Conservation (phyloP, 768 basidiomycete species). For the Kwoniella newhampshirensis region DNA sequence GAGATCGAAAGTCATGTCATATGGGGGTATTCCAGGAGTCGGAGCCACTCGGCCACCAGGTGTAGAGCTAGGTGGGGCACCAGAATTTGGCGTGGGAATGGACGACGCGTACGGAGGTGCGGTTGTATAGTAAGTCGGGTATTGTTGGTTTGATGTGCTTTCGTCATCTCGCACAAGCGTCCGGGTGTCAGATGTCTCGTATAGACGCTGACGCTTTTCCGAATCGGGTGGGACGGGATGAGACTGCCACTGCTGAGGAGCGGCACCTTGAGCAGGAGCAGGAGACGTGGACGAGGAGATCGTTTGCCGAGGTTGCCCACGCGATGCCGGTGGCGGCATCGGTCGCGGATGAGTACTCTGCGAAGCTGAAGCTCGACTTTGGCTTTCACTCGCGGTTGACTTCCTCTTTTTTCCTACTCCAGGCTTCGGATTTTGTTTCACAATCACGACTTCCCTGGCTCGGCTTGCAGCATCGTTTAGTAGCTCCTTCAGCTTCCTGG, state of each 20-base stretch:
- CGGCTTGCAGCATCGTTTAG: constrained; percentile 39
- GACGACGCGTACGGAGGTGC: too few species aligned
- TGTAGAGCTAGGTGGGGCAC: not conserved
- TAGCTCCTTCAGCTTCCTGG: constrained; percentile 43
- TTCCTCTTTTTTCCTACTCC: constrained; percentile 18
- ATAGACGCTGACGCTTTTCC: constrained; percentile 20
- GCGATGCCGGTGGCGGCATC: constrained; percentile 11
- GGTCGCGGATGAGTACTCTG: not conserved
- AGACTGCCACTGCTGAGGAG: not conserved
- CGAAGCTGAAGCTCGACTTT: not conserved
- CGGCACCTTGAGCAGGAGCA: not conserved
- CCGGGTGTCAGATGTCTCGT: constrained; percentile 43
- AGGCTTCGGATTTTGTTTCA: too few species aligned
- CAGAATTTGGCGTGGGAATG: too few species aligned
- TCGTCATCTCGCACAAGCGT: constrained; percentile 18
- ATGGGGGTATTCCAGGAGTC: not conserved
- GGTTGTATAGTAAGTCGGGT: too few species aligned
- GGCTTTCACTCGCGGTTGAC: not conserved
- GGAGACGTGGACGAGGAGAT: constrained; percentile 1
- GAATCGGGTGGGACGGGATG: not conserved
- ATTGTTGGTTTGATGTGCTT: too few species aligned
- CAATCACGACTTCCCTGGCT: constrained; percentile 30
- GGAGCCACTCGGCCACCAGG: not conserved
- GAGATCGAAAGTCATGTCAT: constrained; percentile 33
- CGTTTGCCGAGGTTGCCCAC: constrained; percentile 2